phyloP scores from a whole-genome alignment of 2,329 filamentous ascomycete genomes.

The Xylariaceae sp. region DNA sequence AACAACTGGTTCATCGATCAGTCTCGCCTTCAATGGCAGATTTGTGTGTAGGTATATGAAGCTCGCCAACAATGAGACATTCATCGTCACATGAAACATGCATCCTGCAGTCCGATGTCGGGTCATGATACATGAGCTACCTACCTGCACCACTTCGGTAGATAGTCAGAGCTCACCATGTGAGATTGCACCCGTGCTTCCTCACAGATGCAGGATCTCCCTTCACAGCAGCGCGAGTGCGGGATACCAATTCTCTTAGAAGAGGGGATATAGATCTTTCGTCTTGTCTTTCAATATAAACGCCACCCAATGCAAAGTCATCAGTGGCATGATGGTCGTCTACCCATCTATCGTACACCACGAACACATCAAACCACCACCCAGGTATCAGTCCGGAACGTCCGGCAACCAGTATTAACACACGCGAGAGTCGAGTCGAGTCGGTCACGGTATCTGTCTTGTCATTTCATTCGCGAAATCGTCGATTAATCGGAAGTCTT shows the following conservation, averaged over 20 bases:
- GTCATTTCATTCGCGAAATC: neutral
- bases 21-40: neutral
- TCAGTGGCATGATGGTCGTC: neutral
- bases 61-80: neutral
- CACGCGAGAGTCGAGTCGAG: neutral
- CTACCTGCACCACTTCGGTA: too few species aligned
- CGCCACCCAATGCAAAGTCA: constrained; percentile 22
- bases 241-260: neutral
- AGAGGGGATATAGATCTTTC: neutral
- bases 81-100: too few species aligned
- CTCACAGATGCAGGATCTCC: neutral
- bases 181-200: neutral
- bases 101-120: too few species aligned
- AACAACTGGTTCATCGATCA: neutral
- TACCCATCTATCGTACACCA: constrained; percentile 13
- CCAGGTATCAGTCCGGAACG: neutral
- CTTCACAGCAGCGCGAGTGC: too few species aligned
- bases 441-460: neutral
- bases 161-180: neutral
- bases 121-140: too few species aligned
- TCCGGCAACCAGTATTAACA: constrained; percentile 3
- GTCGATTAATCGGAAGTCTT: neutral
- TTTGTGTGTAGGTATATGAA: too few species aligned
- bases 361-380: neutral
- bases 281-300: constrained; percentile 10